A percentile compares a stretch with the other conserved stretches of the same genome.
Evolutionary conservation across 257 asterid species (phyloP).

Genomic region (Perilla frutescens): DNA sequence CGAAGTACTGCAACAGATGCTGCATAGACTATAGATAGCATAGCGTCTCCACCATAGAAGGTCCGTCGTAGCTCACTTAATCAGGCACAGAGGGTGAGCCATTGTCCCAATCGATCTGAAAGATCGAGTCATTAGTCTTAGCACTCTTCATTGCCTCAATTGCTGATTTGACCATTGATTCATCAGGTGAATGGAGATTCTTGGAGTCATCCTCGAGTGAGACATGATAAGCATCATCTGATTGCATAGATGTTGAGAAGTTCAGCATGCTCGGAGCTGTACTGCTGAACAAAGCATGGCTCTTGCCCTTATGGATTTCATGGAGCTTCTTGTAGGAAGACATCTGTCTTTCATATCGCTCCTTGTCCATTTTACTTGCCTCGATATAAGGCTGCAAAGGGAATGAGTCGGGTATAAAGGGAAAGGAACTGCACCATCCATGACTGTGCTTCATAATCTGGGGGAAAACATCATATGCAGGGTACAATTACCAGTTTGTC

Average conservation of each 20-base stretch:
- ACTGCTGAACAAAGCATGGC: constrained; percentile 16
- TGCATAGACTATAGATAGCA: background rate
- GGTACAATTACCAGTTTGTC: constrained; percentile 59
- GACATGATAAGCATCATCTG: constrained; percentile 53
- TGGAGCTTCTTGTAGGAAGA: constrained; percentile 38
- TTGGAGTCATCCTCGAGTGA: constrained; percentile 37
- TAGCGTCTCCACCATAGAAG: too few relatives aligned
- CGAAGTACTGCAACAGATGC: background rate
- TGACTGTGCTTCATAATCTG: background rate
- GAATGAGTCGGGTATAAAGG: constrained; percentile 4
- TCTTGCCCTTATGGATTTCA: constrained; percentile 30
- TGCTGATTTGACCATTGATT: constrained; percentile 44
- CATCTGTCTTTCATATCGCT: constrained; percentile 59
- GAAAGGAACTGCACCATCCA: background rate
- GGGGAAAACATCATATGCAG: background rate
- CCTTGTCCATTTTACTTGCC: constrained; percentile 68
- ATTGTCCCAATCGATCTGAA: constrained; percentile 52
- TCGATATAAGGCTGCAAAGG: constrained; percentile 64
- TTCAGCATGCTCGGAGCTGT: constrained; percentile 39
- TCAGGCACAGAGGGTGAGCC: constrained; percentile 22
- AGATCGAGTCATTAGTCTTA: constrained; percentile 48
- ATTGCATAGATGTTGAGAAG: constrained; percentile 39
- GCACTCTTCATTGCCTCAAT: constrained; percentile 52
- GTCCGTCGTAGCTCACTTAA: background rate
- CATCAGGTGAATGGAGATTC: constrained; percentile 38